phyloP scores from a whole-genome alignment of 495 filamentous ascomycete species.

The Barbatosphaeria neglecta region DNA sequence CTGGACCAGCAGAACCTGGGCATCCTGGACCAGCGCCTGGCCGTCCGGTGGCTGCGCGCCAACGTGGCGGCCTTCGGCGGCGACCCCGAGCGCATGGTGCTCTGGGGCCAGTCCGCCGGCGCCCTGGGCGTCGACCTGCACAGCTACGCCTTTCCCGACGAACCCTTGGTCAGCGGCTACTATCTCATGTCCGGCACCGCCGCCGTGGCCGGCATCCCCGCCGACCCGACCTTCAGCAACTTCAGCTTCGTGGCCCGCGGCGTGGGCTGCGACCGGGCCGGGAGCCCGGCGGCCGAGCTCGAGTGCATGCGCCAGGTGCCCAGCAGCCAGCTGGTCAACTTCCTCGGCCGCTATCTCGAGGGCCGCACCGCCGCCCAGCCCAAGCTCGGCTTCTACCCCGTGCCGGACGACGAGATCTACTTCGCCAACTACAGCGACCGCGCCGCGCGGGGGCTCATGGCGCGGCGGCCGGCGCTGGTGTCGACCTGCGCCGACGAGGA shows the following conservation, averaged over 20 bases:
- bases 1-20: slow-evolving; percentile 43
- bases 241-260: slow-evolving; percentile 24
- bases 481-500: slow-evolving; percentile 25
- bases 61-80: slow-evolving; percentile 53
- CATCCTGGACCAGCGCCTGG: slow-evolving; percentile 52
- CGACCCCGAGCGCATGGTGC: slow-evolving; percentile 37
- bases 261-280: slow-evolving; percentile 29
- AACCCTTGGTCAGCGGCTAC: slow-evolving; percentile 33
- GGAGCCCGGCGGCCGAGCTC: slow-evolving; percentile 15
- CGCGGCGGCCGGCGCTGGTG: slow-evolving; percentile 2
- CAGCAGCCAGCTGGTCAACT: slow-evolving; percentile 18
- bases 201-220: slow-evolving; percentile 24
- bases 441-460: not conserved
- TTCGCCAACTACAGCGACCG: slow-evolving; percentile 25
- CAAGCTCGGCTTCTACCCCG: slow-evolving; percentile 30
- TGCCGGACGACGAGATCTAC: slow-evolving; percentile 24
- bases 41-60: slow-evolving; percentile 42
- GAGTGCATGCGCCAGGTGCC: slow-evolving; percentile 34
- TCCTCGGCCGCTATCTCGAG: slow-evolving; percentile 10
- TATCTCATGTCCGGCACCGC: slow-evolving; percentile 46
- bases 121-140: slow-evolving; percentile 40
- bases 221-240: slow-evolving; percentile 12
- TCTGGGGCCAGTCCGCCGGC: slow-evolving; percentile 46
- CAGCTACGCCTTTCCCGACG: slow-evolving; percentile 33
- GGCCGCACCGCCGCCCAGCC: slow-evolving; percentile 8